These are phyloP conservation scores for Kodamaea nitidulidarum DNA, from an alignment of 805 yeast species.

Conservation along the genomic window DNA sequence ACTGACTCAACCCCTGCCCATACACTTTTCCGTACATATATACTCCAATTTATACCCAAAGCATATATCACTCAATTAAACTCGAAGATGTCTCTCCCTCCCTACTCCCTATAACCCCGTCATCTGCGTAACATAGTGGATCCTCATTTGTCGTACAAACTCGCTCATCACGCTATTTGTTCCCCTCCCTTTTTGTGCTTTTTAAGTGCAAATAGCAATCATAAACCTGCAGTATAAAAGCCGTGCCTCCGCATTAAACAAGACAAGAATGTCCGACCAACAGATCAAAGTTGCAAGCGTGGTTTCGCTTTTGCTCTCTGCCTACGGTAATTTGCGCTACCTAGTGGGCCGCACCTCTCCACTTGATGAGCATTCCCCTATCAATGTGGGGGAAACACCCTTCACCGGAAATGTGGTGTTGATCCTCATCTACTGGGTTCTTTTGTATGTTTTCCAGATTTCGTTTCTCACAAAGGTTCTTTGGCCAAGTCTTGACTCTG, in stretches of 20 bases:
- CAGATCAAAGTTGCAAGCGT: conserved; percentile 41
- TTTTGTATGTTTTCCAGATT: conserved; percentile 51
- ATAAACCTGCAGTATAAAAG: neutral
- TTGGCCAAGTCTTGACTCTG: conserved; percentile 24
- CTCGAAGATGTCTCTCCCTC: no score
- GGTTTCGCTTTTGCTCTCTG: conserved; percentile 52
- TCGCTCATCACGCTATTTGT: no score
- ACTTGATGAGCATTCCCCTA: conserved; percentile 43
- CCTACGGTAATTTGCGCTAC: conserved; percentile 53
- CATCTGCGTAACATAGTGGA: no score
- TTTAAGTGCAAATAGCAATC: neutral
- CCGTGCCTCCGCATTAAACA: neutral
- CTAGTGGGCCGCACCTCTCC: conserved; percentile 50
- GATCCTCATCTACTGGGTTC: conserved; percentile 54
- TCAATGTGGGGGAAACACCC: conserved; percentile 60
- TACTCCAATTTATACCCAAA: no score
- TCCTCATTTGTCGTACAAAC: no score
- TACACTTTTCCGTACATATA: no score
- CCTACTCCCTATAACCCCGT: no score
- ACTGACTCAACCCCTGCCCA: no score
- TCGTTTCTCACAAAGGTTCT: conserved; percentile 46
- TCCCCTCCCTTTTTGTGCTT: no score
- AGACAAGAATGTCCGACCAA: conserved; percentile 5
- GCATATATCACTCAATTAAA: no score
- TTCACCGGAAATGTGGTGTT: conserved; percentile 56